Percentiles rank a stretch among this genome's conserved stretches.
Evolutionary conservation across 2,329 filamentous ascomycete species (phyloP).

Genomic region (Diplodia intermedia): DNA sequence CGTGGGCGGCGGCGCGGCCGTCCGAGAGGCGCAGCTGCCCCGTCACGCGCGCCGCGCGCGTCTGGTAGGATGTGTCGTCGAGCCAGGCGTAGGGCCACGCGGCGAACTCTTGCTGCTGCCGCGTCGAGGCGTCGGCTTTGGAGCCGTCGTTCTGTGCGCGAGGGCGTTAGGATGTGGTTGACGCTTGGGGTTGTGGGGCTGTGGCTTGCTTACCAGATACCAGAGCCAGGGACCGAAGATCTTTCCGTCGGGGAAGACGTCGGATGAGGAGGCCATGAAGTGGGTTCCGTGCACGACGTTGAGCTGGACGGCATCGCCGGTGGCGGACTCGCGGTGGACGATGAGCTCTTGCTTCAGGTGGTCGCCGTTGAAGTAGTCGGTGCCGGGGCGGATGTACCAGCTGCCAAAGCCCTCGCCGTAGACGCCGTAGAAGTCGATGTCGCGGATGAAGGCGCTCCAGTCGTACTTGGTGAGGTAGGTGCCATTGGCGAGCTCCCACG

Average conservation of each 20-base stretch:
- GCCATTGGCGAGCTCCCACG: constrained; percentile 57
- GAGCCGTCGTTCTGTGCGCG: constrained; percentile 56
- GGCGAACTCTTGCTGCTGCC: constrained; percentile 51
- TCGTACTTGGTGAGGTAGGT: constrained; percentile 62
- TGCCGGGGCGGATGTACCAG: constrained; percentile 54
- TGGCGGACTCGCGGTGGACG: constrained; percentile 58
- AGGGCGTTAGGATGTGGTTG: not conserved
- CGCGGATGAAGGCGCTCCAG: constrained; percentile 51
- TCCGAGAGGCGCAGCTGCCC: constrained; percentile 56
- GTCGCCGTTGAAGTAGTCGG: constrained; percentile 53
- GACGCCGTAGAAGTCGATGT: constrained; percentile 57
- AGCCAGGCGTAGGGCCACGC: constrained; percentile 61
- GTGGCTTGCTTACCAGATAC: constrained; percentile 39
- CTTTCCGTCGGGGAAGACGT: constrained; percentile 49
- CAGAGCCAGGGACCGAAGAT: constrained; percentile 50
- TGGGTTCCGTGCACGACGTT: constrained; percentile 64
- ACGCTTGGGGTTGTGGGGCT: not conserved
- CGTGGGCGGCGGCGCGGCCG: constrained; percentile 56
- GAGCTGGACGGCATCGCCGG: constrained; percentile 60
- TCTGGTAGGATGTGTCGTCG: constrained; percentile 54
- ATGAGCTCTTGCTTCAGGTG: constrained; percentile 62
- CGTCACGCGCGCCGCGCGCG: constrained; percentile 54
- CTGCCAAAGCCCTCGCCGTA: constrained; percentile 58
- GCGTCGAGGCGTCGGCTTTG: constrained; percentile 50
- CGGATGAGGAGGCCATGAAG: constrained; percentile 50